Percentiles rank a stretch among this genome's conserved stretches.
Conservation (phyloP, 257 asterid genomes). For the Nemophila menziesii region DNA sequence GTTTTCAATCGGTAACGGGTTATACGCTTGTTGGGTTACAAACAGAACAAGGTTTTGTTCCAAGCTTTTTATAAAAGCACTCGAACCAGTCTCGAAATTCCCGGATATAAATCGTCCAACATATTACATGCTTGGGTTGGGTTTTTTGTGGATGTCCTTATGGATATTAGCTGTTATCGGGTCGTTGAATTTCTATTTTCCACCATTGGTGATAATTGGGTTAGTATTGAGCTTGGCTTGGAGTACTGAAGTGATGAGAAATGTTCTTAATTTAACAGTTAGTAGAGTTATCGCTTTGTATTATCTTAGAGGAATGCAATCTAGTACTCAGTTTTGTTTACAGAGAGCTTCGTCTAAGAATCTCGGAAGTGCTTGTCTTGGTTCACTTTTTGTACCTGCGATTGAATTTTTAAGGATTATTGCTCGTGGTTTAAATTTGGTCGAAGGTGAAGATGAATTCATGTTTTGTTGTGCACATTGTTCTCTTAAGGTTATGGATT, state of each 20-base stretch:
- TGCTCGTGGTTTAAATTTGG: constrained; percentile 78
- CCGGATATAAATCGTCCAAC: constrained; percentile 64
- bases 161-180: constrained; percentile 87
- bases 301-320: constrained; percentile 89
- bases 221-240: constrained; percentile 66
- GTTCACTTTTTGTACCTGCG: constrained; percentile 81
- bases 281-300: constrained; percentile 81
- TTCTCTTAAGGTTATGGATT: constrained; percentile 75
- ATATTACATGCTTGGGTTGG: constrained; percentile 70
- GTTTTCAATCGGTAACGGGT: constrained; percentile 73
- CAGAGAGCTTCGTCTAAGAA: constrained; percentile 74
- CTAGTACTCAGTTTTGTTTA: constrained; percentile 72
- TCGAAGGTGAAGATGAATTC: constrained; percentile 96
- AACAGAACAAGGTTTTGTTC: constrained; percentile 72
- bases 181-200: constrained; percentile 55
- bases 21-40: constrained; percentile 93
- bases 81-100: constrained; percentile 72
- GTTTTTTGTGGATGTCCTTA: constrained; percentile 86
- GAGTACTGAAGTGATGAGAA: constrained; percentile 97
- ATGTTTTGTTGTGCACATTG: constrained; percentile 97
- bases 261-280: constrained; percentile 75
- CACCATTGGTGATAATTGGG: constrained; percentile 50
- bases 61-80: constrained; percentile 50
- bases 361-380: constrained; percentile 88
- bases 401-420: constrained; percentile 70